These are phyloP conservation scores for Arthrocladium fulminans DNA, from an alignment of 2,329 filamentous ascomycete genomes.

Conservation along the genomic window DNA sequence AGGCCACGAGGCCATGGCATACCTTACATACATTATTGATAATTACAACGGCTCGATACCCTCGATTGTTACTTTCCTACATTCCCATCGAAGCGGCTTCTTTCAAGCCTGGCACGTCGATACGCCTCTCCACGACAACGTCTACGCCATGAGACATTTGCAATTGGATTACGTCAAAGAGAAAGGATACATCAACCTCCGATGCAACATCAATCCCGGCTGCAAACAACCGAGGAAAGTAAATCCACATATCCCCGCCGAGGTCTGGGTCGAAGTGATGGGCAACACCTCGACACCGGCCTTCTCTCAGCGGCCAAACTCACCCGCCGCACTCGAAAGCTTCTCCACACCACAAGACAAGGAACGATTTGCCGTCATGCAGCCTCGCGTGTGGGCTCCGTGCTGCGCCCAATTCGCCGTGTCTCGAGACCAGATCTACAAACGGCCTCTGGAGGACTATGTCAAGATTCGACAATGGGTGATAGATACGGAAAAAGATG, in stretches of 20 bases:
- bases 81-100: slow-evolving; percentile 27
- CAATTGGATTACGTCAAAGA: slow-evolving; percentile 43
- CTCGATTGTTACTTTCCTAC: slow-evolving; percentile 40
- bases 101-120: slow-evolving; percentile 45
- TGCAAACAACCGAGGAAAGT: slow-evolving; percentile 29
- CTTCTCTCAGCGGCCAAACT: slow-evolving; percentile 33
- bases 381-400: slow-evolving; percentile 42
- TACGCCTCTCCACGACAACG: slow-evolving; percentile 47
- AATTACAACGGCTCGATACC: slow-evolving; percentile 35
- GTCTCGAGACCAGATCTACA: slow-evolving; percentile 43
- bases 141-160: slow-evolving; percentile 42
- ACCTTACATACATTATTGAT: slow-evolving; percentile 40
- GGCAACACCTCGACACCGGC: slow-evolving; percentile 31
- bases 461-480: slow-evolving; percentile 52
- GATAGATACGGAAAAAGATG: slow-evolving; percentile 45
- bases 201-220: slow-evolving; percentile 51
- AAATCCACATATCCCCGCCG: slow-evolving; percentile 28
- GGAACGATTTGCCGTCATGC: slow-evolving; percentile 36
- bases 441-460: slow-evolving; percentile 46
- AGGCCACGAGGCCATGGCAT: slow-evolving; percentile 40
- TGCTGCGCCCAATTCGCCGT: slow-evolving; percentile 61
- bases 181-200: slow-evolving; percentile 52
- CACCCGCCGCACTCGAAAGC: slow-evolving; percentile 7
- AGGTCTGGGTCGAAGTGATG: slow-evolving; percentile 32
- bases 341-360: slow-evolving; percentile 22